Evolutionary conservation across 306 rosid genomes (phyloP).

Genomic region (Leucaena leucocephala): DNA sequence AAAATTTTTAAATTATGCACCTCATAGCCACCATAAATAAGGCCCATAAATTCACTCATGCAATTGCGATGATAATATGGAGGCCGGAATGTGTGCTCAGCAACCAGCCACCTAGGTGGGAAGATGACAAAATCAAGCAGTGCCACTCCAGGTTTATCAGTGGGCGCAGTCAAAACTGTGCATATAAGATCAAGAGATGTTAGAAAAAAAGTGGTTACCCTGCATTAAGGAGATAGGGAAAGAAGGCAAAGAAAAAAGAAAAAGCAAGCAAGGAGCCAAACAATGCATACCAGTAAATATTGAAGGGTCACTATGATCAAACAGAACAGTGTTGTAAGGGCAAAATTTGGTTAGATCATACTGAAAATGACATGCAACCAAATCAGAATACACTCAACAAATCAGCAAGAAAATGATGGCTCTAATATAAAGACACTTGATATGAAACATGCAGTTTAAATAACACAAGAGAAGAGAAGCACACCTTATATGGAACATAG

Average conservation of each 20-base stretch:
- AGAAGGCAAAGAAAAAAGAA: background rate
- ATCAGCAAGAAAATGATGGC: constrained; percentile 13
- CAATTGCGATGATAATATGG: constrained; percentile 99
- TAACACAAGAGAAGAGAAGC: constrained; percentile 31
- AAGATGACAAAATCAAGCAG: constrained; percentile 92
- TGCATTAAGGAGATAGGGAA: background rate
- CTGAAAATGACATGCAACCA: constrained; percentile 52
- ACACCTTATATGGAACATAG: constrained; percentile 87
- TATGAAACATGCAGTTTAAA: background rate
- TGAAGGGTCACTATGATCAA: constrained; percentile 95
- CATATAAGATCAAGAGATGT: constrained; percentile 23
- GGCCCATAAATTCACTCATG: constrained; percentile 99
- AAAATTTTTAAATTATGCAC: constrained; percentile 37
- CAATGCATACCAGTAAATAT: constrained; percentile 74
- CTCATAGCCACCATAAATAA: constrained; percentile 92
- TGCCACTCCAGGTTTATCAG: constrained; percentile 92
- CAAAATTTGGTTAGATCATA: constrained; percentile 87
- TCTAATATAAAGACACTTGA: background rate
- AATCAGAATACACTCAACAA: constrained; percentile 29
- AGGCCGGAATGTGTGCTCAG: constrained; percentile 96
- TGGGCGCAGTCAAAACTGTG: constrained; percentile 88
- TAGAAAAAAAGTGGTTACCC: background rate
- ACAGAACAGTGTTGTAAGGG: constrained; percentile 85
- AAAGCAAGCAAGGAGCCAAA: background rate
- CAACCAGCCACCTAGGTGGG: constrained; percentile 95